Percentiles rank a stretch among this genome's conserved stretches.
phyloP scores from a whole-genome alignment of 2,329 filamentous ascomycete genomes.

The Proliferodiscus dingleyae region DNA sequence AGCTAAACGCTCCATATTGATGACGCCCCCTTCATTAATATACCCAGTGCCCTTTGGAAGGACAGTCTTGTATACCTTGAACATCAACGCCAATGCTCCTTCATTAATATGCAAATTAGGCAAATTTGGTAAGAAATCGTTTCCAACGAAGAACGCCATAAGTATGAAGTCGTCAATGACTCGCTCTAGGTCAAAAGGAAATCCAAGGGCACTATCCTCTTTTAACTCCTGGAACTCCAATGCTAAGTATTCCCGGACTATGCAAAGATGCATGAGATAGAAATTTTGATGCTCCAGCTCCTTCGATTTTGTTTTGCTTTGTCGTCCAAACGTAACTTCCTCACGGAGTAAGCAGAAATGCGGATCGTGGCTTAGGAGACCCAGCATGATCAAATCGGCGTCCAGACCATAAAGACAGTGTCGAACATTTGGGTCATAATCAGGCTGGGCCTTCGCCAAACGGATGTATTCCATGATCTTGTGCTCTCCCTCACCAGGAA shows the following conservation, averaged over 20 bases:
- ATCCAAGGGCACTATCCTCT: slow-evolving; percentile 62
- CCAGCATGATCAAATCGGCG: slow-evolving; percentile 97
- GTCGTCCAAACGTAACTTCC: slow-evolving; percentile 93
- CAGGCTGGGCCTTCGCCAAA: slow-evolving; percentile 89
- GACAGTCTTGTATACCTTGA: slow-evolving; percentile 88
- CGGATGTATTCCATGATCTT: slow-evolving; percentile 99
- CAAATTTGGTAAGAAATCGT: slow-evolving; percentile 96
- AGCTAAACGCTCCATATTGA: slow-evolving; percentile 77
- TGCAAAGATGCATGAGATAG: slow-evolving; percentile 93
- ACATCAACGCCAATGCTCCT: slow-evolving; percentile 94
- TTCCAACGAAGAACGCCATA: slow-evolving; percentile 99
- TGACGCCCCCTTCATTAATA: slow-evolving; percentile 91
- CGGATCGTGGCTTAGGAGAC: slow-evolving; percentile 92
- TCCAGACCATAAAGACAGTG: slow-evolving; percentile 97
- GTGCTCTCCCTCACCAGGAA: slow-evolving; percentile 96
- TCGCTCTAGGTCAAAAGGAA: slow-evolving; percentile 87
- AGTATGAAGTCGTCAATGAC: slow-evolving; percentile 99
- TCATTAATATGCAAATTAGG: slow-evolving; percentile 98
- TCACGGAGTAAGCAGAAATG: slow-evolving; percentile 97
- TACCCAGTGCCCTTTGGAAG: slow-evolving; percentile 86
- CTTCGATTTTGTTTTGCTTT: slow-evolving; percentile 83
- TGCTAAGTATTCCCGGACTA: slow-evolving; percentile 94
- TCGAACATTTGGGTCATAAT: slow-evolving; percentile 87
- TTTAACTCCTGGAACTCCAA: slow-evolving; percentile 94
- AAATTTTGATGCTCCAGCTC: slow-evolving; percentile 99